Evolutionary conservation across 2,329 filamentous ascomycete genomes (phyloP).

Genomic region (Didymosphaeria variabile): DNA sequence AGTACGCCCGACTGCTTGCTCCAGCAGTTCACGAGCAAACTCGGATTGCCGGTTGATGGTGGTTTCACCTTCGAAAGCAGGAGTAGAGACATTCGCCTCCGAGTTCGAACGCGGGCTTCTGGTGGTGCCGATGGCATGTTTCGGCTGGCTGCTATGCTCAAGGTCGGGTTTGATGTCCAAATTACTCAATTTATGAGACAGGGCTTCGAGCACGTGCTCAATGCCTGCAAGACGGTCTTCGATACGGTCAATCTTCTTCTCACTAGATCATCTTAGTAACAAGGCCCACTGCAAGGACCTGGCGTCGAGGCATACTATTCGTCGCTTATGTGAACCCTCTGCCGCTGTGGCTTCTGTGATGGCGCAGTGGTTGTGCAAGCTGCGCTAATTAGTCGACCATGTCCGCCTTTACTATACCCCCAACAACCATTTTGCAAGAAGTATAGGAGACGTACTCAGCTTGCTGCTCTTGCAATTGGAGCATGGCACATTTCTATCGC

Average conservation of each 20-base stretch:
- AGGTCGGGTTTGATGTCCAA: slow-evolving; percentile 35
- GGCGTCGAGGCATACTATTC: slow-evolving; percentile 42
- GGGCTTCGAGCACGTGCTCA: slow-evolving; percentile 53
- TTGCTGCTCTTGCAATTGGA: slow-evolving; percentile 50
- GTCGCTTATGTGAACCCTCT: slow-evolving; percentile 49
- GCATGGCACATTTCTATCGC: slow-evolving; percentile 44
- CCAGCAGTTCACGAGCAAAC: slow-evolving; percentile 56
- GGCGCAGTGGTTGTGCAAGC: slow-evolving; percentile 46
- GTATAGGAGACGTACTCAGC: slow-evolving; percentile 33
- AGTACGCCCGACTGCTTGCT: slow-evolving; percentile 49
- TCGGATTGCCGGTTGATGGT: slow-evolving; percentile 59
- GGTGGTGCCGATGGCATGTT: slow-evolving; percentile 27
- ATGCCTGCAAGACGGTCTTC: slow-evolving; percentile 61
- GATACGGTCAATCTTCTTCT: slow-evolving; percentile 63
- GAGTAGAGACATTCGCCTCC: slow-evolving; percentile 35
- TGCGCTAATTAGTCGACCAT: slow-evolving; percentile 16
- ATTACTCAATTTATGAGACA: slow-evolving; percentile 42
- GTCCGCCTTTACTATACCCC: background rate
- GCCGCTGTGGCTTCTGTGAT: slow-evolving; percentile 41
- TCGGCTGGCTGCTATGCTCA: slow-evolving; percentile 37
- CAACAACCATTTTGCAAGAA: background rate
- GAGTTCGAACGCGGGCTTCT: slow-evolving; percentile 27
- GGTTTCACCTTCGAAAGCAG: slow-evolving; percentile 60
- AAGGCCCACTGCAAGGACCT: background rate
- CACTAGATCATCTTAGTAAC: slow-evolving; percentile 44